phyloP scores from a whole-genome alignment of 495 filamentous ascomycete genomes.

The Umbilicaria muhlenbergii region DNA sequence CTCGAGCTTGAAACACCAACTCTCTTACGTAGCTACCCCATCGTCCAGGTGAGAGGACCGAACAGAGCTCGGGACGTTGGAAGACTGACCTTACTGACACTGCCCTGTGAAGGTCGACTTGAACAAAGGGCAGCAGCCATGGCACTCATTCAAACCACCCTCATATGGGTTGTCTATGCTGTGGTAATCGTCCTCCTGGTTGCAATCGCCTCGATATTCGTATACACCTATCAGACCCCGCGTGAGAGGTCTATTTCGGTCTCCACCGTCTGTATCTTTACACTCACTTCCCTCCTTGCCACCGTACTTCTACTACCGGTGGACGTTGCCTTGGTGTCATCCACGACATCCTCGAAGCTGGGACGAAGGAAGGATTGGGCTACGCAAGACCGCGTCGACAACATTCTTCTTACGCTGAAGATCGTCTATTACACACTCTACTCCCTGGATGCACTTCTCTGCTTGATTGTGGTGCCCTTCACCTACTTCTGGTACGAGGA shows the following conservation, averaged over 20 bases:
- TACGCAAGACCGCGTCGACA: slow-evolving; percentile 55
- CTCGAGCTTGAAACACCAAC: too few relatives aligned
- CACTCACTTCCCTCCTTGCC: slow-evolving; percentile 71
- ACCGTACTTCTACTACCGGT: slow-evolving; percentile 87
- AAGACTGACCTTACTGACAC: too few relatives aligned
- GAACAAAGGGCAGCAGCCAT: slow-evolving; percentile 17
- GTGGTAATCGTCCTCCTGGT: slow-evolving; percentile 58
- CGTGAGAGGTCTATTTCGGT: slow-evolving; percentile 70
- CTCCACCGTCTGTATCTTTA: slow-evolving; percentile 68
- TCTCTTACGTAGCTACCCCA: too few relatives aligned
- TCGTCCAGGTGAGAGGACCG: too few relatives aligned
- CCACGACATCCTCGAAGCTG: slow-evolving; percentile 56
- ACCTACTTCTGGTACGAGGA: slow-evolving; percentile 98
- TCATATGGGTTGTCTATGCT: slow-evolving; percentile 88
- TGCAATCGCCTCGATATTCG: slow-evolving; percentile 60
- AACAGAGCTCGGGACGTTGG: too few relatives aligned
- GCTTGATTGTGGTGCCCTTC: slow-evolving; percentile 82
- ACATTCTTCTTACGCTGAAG: slow-evolving; percentile 62
- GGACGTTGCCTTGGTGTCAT: slow-evolving; percentile 87
- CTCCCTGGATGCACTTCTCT: slow-evolving; percentile 80
- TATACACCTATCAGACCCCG: slow-evolving; percentile 74
- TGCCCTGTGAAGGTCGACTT: too few relatives aligned
- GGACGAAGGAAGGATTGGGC: slow-evolving; percentile 93
- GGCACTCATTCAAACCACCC: slow-evolving; percentile 63
- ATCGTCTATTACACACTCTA: slow-evolving; percentile 89